Evolutionary conservation across 2,329 filamentous ascomycete genomes (phyloP), one percentile per base, ranked within the genome.

Genomic region (Epichloe amarillans): DNA sequence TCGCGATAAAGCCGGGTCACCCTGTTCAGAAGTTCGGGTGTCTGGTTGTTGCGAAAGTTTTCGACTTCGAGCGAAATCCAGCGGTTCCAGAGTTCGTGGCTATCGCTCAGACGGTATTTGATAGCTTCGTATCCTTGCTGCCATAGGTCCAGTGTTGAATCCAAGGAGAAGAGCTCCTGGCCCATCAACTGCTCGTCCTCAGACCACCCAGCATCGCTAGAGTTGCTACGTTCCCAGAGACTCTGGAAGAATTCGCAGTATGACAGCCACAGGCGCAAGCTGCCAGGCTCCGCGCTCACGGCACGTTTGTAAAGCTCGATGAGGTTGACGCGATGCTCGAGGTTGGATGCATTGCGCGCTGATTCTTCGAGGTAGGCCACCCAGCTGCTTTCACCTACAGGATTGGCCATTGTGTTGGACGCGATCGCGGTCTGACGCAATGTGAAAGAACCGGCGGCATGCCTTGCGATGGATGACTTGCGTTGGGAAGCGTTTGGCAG

Each of bases 171-270:
- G 40, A 87, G 69, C 55, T 89, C 83, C 58, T 79, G 77, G 47
- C 82, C 86, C 53, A 86, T 70, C 47, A 76, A 68, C 59, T 80
- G 79, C 57, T 90, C 86, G 30, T 89, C 84, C 30, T 80, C 75
- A 6, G 81, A 68, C 76, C 80, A 81, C 41, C 71, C 71, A 51
- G 57, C 50, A 19, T 73, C 69, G 50, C 77, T 73, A 50, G 66
- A 75, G 63, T 83, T 79, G 58, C 79, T 81, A 56, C 79, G 78
- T 48, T 74, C 73, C 64, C 86, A 83, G 11, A 89, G 79, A 19
- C 78, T 77, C 74, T 83, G 83, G 55, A 90, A 81, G 67, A 84
- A 91, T 59, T 89, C 82, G 65, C 83, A 87, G 62, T 90, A 91
- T 30, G 81, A 76, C 53, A 82, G 75, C 87, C 87, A 93, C 40